These are phyloP conservation scores for Beta lomatogona DNA, from an alignment of 179 eudicot genomes.

Conservation along the genomic window DNA sequence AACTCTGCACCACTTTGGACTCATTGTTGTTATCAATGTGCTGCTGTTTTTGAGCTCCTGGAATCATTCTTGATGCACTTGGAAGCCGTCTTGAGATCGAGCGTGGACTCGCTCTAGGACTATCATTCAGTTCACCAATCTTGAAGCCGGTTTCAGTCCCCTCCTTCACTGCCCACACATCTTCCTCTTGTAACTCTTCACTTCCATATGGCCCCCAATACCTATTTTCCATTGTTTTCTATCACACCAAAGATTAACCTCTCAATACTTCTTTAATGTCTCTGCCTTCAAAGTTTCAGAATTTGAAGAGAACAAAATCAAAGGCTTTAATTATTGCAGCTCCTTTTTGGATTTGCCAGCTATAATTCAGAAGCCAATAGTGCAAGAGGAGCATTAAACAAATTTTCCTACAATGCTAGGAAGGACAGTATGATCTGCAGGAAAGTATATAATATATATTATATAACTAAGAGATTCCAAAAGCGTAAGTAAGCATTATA, in stretches of 20 bases:
- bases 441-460: slow-evolving; percentile 4
- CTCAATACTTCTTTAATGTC: neutral
- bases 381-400: slow-evolving; percentile 26
- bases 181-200: slow-evolving; percentile 68
- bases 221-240: slow-evolving; percentile 41
- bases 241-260: neutral
- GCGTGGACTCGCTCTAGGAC: slow-evolving; percentile 21
- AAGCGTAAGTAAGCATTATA: slow-evolving; percentile 18
- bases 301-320: slow-evolving; percentile 1
- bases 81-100: slow-evolving; percentile 44
- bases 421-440: slow-evolving; percentile 29
- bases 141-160: slow-evolving; percentile 14
- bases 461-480: slow-evolving; percentile 15
- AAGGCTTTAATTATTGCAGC: slow-evolving; percentile 24
- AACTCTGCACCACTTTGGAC: slow-evolving; percentile 35
- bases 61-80: slow-evolving; percentile 60
- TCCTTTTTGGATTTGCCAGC: slow-evolving; percentile 20
- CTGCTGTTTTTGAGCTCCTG: slow-evolving; percentile 31
- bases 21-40: slow-evolving; percentile 11
- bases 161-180: slow-evolving; percentile 56
- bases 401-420: slow-evolving; percentile 7
- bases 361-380: slow-evolving; percentile 25
- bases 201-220: slow-evolving; percentile 37
- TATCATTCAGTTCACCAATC: neutral
- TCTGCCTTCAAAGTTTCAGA: slow-evolving; percentile 1